Conservation (phyloP, 192 early-diverging fungal species). For the Obelidium mucronatum region DNA sequence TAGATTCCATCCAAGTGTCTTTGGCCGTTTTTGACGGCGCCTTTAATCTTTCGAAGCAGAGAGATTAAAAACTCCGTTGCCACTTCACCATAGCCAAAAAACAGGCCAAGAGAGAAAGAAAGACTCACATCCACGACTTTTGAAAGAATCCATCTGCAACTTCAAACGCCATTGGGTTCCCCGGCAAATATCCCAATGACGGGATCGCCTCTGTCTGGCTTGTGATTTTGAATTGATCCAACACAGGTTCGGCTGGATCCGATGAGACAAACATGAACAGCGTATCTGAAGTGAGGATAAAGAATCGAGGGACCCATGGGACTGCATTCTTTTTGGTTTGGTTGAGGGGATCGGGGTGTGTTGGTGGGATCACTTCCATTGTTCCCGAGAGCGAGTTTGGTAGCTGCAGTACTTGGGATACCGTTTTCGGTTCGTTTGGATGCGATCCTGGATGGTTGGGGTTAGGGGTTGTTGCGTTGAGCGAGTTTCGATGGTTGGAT, state of each 20-base stretch:
- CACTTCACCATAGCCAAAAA: too few relatives aligned
- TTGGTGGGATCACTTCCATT: not conserved
- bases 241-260: not conserved
- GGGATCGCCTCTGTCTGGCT: not conserved
- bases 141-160: not conserved
- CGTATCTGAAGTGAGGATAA: not conserved
- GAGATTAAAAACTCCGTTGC: too few relatives aligned
- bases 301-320: not conserved
- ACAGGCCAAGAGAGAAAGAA: too few relatives aligned
- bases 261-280: not conserved
- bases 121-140: not conserved
- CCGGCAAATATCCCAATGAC: not conserved
- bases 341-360: not conserved
- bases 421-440: not conserved
- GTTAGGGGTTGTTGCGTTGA: too few relatives aligned
- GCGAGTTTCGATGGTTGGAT: too few relatives aligned
- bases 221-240: not conserved
- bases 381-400: not conserved
- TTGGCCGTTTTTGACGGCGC: not conserved
- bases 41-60: not conserved
- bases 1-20: not conserved
- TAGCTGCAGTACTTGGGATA: not conserved
- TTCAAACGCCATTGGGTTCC: not conserved
- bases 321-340: not conserved
- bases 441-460: too few relatives aligned